Conservation (phyloP, 1,139 yeast genomes). For the Waltiozyma sp. region DNA sequence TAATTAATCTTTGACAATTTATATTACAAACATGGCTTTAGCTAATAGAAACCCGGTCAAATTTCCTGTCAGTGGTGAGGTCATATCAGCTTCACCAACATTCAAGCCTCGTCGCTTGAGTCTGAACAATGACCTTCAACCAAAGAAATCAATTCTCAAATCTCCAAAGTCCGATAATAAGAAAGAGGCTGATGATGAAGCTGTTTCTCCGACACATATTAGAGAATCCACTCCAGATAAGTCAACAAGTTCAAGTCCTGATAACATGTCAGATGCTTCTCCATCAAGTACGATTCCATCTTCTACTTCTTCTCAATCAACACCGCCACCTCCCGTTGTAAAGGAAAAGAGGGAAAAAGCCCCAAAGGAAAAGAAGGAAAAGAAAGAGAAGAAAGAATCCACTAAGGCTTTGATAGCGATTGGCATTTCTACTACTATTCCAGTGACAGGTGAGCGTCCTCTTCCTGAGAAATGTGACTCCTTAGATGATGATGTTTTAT, state of each 20-base stretch:
- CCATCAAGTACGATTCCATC: conserved; percentile 15
- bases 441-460: conserved; percentile 74
- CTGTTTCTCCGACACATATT: conserved; percentile 6
- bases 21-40: conserved; percentile 31
- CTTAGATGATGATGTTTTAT: conserved; percentile 64
- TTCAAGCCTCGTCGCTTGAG: conserved; percentile 33
- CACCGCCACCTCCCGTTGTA: conserved; percentile 3
- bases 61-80: conserved; percentile 22
- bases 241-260: conserved; percentile 21
- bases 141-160: conserved; percentile 7
- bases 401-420: conserved; percentile 29
- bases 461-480: conserved; percentile 56
- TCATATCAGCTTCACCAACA: conserved; percentile 29
- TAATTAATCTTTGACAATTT: background rate
- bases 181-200: background rate
- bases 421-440: conserved; percentile 68
- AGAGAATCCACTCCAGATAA: conserved; percentile 20
- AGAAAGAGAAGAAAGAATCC: conserved; percentile 20
- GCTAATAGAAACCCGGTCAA: conserved; percentile 48
- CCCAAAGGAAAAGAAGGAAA: conserved; percentile 25
- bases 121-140: conserved; percentile 15
- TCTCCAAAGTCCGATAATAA: background rate
- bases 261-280: conserved; percentile 16
- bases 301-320: conserved; percentile 9
- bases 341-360: conserved; percentile 5